phyloP scores from a whole-genome alignment of 1,284 basidiomycete species.

The Hemileia vastatrix region DNA sequence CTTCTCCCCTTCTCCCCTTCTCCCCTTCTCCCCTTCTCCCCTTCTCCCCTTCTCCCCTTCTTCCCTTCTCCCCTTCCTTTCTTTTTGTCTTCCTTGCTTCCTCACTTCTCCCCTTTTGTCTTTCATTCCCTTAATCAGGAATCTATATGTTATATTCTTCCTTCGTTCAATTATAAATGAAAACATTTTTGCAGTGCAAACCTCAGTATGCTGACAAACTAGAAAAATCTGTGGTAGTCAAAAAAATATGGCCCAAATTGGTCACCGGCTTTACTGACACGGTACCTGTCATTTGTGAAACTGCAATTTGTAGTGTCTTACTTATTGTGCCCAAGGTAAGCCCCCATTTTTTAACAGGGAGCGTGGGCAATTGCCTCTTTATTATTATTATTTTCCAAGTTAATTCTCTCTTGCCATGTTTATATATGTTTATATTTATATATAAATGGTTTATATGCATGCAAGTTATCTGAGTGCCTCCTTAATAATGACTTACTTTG shows the following conservation, averaged over 20 bases:
- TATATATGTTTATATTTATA: background rate
- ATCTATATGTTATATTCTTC: too few relatives aligned
- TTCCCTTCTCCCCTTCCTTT: too few relatives aligned
- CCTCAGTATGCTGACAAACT: conserved; percentile 74
- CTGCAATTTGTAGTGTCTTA: conserved; percentile 77
- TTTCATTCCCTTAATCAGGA: too few relatives aligned
- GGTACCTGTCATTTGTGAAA: conserved; percentile 83
- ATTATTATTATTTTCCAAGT: too few relatives aligned
- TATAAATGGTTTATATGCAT: background rate
- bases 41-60: too few relatives aligned
- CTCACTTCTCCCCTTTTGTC: too few relatives aligned
- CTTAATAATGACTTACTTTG: conserved; percentile 94
- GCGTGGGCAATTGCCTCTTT: background rate
- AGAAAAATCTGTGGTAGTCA: conserved; percentile 69
- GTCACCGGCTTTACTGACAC: conserved; percentile 92
- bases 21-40: too few relatives aligned
- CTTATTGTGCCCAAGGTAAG: conserved; percentile 74
- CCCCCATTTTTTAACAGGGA: background rate
- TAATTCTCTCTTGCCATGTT: too few relatives aligned
- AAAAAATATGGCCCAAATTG: conserved; percentile 89
- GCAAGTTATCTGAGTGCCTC: conserved; percentile 74
- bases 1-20: too few relatives aligned
- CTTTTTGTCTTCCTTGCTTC: conserved; percentile 83
- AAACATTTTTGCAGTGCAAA: too few relatives aligned
- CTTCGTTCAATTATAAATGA: too few relatives aligned